Evolutionary conservation across 2,329 filamentous ascomycete species (phyloP).

Genomic region (Aureobasidium melanogenum): DNA sequence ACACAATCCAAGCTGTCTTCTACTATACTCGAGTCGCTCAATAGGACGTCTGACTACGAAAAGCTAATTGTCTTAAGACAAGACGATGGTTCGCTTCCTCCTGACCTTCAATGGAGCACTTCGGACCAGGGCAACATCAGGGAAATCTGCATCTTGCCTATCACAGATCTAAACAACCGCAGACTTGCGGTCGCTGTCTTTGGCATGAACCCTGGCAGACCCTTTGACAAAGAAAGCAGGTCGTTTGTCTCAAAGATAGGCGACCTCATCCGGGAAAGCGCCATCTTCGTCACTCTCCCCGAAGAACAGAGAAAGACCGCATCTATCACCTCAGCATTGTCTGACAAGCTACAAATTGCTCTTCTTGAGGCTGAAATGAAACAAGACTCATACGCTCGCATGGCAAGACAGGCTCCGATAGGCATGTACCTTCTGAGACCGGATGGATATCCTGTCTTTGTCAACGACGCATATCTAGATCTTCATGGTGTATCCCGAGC

Average conservation of each 20-base stretch:
- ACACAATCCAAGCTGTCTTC: neutral
- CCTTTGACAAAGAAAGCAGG: conserved; percentile 31
- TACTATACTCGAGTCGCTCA: neutral
- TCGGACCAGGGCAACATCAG: neutral
- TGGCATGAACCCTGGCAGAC: conserved; percentile 31
- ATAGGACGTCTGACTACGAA: conserved; percentile 6
- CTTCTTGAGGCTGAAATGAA: conserved; percentile 25
- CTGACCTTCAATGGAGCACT: neutral
- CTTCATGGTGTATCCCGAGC: conserved; percentile 22
- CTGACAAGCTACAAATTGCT: conserved; percentile 26
- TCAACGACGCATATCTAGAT: conserved; percentile 33
- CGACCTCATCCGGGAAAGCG: conserved; percentile 30
- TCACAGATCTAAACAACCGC: conserved; percentile 23
- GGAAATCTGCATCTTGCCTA: conserved; percentile 2
- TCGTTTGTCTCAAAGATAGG: conserved; percentile 28
- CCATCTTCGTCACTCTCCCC: conserved; percentile 26
- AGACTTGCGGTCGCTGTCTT: conserved; percentile 32
- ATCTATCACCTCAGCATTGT: conserved; percentile 28
- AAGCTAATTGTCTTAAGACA: neutral
- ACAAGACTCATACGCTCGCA: conserved; percentile 30
- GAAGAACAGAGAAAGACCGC: conserved; percentile 16
- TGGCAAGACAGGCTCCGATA: conserved; percentile 31
- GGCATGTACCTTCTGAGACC: conserved; percentile 23
- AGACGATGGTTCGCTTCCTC: conserved; percentile 2
- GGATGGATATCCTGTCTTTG: conserved; percentile 29